Evolutionary conservation across 129 eudicot genomes (phyloP).

Genomic region (Arctium lappa): DNA sequence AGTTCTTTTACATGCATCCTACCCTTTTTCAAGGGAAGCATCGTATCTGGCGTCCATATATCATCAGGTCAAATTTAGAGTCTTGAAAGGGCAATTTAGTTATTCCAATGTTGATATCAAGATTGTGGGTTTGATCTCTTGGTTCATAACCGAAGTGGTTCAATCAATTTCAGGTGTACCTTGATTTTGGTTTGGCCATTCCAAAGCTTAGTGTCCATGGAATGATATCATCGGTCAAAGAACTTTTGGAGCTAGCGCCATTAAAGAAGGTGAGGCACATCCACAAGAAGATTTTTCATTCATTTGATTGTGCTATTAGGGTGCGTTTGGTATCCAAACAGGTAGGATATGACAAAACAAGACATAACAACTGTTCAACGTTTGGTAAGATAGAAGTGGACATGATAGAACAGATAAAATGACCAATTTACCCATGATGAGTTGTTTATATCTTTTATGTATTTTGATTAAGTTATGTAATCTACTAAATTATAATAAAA

Average conservation of each 20-base stretch:
- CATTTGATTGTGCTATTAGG: neutral
- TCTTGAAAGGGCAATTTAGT: constrained; percentile 2
- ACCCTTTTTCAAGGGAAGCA: constrained; percentile 96
- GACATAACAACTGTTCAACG: too few species aligned
- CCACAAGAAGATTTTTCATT: neutral
- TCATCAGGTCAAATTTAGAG: constrained; percentile 52
- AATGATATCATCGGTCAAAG: constrained; percentile 84
- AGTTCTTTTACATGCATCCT: constrained; percentile 92
- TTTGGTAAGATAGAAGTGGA: too few species aligned
- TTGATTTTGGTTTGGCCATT: constrained; percentile 93
- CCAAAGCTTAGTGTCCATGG: constrained; percentile 88
- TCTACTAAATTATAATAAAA: too few species aligned
- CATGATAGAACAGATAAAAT: too few species aligned
- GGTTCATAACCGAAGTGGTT: neutral
- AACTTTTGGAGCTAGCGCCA: constrained; percentile 94
- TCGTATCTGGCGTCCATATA: constrained; percentile 87
- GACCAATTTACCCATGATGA: too few species aligned
- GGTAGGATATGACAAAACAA: too few species aligned
- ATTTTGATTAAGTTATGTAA: too few species aligned
- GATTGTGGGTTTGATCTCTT: neutral
- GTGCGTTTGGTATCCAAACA: too few species aligned
- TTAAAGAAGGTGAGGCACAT: constrained; percentile 65
- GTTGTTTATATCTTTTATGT: too few species aligned
- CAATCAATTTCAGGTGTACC: constrained; percentile 56
- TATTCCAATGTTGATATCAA: constrained; percentile 14